Percentiles rank a stretch among this genome's conserved stretches.
Evolutionary conservation across 1,139 yeast genomes (phyloP).

Genomic region (Yamadazyma spencermartinsiae): DNA sequence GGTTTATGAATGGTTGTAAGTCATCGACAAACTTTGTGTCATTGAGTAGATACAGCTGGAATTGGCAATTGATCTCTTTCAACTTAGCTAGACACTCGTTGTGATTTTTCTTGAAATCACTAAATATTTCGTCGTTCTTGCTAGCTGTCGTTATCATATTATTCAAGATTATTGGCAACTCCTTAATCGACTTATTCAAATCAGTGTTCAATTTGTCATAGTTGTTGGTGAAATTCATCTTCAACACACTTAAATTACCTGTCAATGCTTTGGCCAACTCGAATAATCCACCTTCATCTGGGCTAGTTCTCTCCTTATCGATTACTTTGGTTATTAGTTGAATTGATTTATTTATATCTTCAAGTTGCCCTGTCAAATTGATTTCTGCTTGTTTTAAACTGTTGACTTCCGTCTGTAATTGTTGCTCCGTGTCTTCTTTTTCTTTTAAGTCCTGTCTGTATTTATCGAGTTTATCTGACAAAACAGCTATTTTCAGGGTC

Average conservation of each 20-base stretch:
- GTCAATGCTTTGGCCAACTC: constrained; percentile 8
- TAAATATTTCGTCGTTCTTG: constrained; percentile 13
- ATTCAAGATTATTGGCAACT: constrained; percentile 14
- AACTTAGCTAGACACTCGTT: constrained; percentile 14
- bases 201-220: constrained; percentile 10
- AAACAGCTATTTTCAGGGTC: constrained; percentile 11
- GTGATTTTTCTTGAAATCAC: constrained; percentile 13
- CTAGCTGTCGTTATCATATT: constrained; percentile 13
- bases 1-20: background rate
- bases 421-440: constrained; percentile 5
- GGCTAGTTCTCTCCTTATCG: constrained; percentile 1
- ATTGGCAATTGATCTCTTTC: constrained; percentile 16
- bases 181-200: constrained; percentile 11
- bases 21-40: constrained; percentile 12
- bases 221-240: constrained; percentile 12
- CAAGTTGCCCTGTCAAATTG: constrained; percentile 4
- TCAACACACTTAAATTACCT: constrained; percentile 11
- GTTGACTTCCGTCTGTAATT: constrained; percentile 6
- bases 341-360: constrained; percentile 8
- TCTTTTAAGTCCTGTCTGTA: constrained; percentile 8
- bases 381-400: constrained; percentile 8
- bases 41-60: constrained; percentile 17
- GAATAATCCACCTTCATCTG: background rate
- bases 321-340: constrained; percentile 5
- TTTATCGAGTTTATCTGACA: constrained; percentile 7